These are phyloP conservation scores for Trichaptum fuscoviolaceum DNA, from an alignment of 768 basidiomycete genomes.

Conservation along the genomic window DNA sequence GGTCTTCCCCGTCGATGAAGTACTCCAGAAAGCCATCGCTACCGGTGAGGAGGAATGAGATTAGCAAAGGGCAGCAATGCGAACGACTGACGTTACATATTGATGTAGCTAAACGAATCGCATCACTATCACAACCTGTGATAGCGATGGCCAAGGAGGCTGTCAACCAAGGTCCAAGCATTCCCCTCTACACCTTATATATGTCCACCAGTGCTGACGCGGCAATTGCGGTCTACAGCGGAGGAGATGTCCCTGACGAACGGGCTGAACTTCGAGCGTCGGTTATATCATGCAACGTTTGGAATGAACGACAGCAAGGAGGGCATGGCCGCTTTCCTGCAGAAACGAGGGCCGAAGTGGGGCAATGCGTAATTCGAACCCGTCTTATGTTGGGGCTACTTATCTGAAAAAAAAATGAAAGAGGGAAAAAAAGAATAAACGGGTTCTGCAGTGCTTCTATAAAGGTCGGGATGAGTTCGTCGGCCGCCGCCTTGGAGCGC, in stretches of 20 bases:
- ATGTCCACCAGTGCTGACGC: neutral
- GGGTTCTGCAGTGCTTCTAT: neutral
- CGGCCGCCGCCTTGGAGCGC: neutral
- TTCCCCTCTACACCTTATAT: neutral
- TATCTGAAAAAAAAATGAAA: neutral
- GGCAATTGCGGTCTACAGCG: conserved; percentile 23
- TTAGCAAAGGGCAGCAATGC: neutral
- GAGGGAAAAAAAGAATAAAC: neutral
- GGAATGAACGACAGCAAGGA: conserved; percentile 42
- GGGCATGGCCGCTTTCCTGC: conserved; percentile 45
- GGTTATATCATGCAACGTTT: conserved; percentile 46
- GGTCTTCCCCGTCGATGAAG: conserved; percentile 33
- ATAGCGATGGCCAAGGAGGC: conserved; percentile 44
- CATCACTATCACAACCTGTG: conserved; percentile 26
- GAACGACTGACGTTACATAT: neutral
- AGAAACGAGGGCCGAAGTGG: conserved; percentile 43
- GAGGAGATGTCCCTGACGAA: conserved; percentile 40
- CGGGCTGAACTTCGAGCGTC: conserved; percentile 41
- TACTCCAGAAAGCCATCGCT: conserved; percentile 41
- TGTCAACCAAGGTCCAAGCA: conserved; percentile 36
- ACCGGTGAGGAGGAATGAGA: conserved; percentile 19
- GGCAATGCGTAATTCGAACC: conserved; percentile 27
- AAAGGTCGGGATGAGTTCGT: neutral
- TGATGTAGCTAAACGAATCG: conserved; percentile 23
- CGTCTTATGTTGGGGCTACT: neutral